Conservation (phyloP, 1,139 yeast species). For the Protomyces macrosporus region DNA sequence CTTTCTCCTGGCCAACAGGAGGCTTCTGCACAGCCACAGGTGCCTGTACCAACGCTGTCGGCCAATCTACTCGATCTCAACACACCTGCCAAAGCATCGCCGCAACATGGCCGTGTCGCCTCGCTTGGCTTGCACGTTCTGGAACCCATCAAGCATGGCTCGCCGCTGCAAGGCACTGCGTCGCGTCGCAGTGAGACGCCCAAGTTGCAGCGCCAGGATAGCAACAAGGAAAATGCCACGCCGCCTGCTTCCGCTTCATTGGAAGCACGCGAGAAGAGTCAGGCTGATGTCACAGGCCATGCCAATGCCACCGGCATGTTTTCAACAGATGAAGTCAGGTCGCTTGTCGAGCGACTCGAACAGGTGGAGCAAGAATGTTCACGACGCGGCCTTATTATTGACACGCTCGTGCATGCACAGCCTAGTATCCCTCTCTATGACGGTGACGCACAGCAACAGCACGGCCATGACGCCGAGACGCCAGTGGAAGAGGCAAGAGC, state of each 20-base stretch:
- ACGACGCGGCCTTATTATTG: constrained; percentile 19
- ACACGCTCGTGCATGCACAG: not conserved
- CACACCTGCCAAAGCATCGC: not conserved
- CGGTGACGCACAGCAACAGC: too few species aligned
- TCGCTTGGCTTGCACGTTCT: not conserved
- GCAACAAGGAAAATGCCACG: not conserved
- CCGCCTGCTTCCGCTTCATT: not conserved
- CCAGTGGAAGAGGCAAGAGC: not conserved
- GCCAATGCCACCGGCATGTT: not conserved
- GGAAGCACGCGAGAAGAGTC: not conserved
- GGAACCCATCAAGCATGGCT: not conserved
- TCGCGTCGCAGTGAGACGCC: not conserved
- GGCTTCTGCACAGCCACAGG: not conserved
- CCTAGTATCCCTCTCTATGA: too few species aligned
- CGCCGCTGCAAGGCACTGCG: not conserved
- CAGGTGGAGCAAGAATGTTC: constrained; percentile 6
- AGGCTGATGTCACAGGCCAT: not conserved
- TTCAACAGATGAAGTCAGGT: not conserved
- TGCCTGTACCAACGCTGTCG: too few species aligned
- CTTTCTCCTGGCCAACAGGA: not conserved
- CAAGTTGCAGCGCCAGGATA: not conserved
- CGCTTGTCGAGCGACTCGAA: constrained; percentile 2
- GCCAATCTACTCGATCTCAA: not conserved
- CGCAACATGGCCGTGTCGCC: not conserved
- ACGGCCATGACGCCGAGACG: not conserved